A percentile compares a stretch with the other conserved stretches of the same genome.
phyloP scores from a whole-genome alignment of 1,284 basidiomycete species.

The Fomitopsis pinicola region DNA sequence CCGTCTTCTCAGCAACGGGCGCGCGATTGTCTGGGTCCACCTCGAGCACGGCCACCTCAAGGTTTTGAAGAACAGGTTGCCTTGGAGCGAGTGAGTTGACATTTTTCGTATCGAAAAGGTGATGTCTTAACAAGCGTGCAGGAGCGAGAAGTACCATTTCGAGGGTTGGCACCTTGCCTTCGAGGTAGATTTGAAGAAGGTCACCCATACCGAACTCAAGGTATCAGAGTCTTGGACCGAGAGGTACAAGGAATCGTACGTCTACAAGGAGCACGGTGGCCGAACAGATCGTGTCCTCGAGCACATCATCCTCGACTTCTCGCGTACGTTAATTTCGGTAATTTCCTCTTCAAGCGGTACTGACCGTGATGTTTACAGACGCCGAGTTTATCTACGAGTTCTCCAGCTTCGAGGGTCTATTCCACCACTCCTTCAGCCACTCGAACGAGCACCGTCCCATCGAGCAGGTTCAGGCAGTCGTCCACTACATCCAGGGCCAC shows the following conservation, averaged over 20 bases:
- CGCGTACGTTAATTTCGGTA: constrained; percentile 17
- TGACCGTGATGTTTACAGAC: constrained; percentile 9
- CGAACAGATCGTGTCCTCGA: constrained; percentile 18
- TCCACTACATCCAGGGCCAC: constrained; percentile 25
- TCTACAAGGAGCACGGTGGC: constrained; percentile 19
- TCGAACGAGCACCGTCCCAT: constrained; percentile 20
- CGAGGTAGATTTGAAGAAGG: constrained; percentile 28
- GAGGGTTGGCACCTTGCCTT: constrained; percentile 28
- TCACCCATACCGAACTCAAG: constrained; percentile 14
- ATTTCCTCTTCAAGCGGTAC: background rate
- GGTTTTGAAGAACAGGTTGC: constrained; percentile 19
- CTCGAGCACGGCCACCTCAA: constrained; percentile 20
- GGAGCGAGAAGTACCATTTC: constrained; percentile 19
- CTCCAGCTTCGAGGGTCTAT: constrained; percentile 23
- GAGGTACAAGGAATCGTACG: constrained; percentile 15
- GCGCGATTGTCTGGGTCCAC: constrained; percentile 25
- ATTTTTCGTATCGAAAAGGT: background rate
- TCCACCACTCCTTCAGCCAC: constrained; percentile 6
- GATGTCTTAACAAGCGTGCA: background rate
- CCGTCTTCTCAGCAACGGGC: constrained; percentile 21
- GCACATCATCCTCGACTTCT: constrained; percentile 28
- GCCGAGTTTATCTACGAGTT: constrained; percentile 27
- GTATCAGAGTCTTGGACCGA: constrained; percentile 10
- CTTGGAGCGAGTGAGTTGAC: constrained; percentile 16
- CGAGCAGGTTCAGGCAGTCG: constrained; percentile 24